These are phyloP conservation scores for Clathrus columnatus DNA, from an alignment of 768 basidiomycete species.

Conservation along the genomic window DNA sequence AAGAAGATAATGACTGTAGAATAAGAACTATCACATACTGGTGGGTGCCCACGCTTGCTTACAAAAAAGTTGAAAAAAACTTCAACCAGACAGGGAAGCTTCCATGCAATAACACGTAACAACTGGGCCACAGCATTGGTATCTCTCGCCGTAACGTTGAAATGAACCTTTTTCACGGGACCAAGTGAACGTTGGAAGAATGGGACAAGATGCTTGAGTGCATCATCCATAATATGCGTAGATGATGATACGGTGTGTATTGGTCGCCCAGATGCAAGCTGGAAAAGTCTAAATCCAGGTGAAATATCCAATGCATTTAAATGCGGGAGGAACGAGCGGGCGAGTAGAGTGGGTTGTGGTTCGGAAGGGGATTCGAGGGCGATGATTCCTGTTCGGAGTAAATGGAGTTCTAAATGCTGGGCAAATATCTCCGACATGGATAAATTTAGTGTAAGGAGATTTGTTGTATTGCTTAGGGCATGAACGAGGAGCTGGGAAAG, in stretches of 20 bases:
- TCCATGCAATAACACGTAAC: neutral
- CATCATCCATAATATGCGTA: slow-evolving; percentile 3
- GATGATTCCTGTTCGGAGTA: slow-evolving; percentile 5
- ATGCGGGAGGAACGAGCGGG: slow-evolving; percentile 1
- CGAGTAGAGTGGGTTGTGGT: neutral
- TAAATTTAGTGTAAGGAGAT: neutral
- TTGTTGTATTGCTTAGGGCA: slow-evolving; percentile 4
- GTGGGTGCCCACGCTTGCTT: slow-evolving; percentile 6
- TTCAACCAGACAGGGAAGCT: slow-evolving; percentile 2
- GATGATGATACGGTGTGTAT: slow-evolving; percentile 3
- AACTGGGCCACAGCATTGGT: slow-evolving; percentile 1
- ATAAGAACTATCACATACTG: slow-evolving; percentile 1
- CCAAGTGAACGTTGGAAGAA: slow-evolving; percentile 7
- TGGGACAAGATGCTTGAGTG: neutral
- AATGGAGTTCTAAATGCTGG: slow-evolving; percentile 3
- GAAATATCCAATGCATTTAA: slow-evolving; percentile 1
- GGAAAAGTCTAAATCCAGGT: slow-evolving; percentile 1
- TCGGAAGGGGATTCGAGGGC: slow-evolving; percentile 1
- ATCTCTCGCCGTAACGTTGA: slow-evolving; percentile 5
- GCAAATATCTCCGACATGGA: slow-evolving; percentile 8
- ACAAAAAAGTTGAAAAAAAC: slow-evolving; percentile 11
- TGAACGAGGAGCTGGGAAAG: slow-evolving; percentile 5
- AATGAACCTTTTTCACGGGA: slow-evolving; percentile 7
- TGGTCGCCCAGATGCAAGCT: slow-evolving; percentile 7
- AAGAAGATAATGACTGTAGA: neutral